A percentile compares a stretch with the other conserved stretches of the same genome.
Conservation (phyloP, 805 yeast genomes). For the Hemisphaericaspora nanyangensis region DNA sequence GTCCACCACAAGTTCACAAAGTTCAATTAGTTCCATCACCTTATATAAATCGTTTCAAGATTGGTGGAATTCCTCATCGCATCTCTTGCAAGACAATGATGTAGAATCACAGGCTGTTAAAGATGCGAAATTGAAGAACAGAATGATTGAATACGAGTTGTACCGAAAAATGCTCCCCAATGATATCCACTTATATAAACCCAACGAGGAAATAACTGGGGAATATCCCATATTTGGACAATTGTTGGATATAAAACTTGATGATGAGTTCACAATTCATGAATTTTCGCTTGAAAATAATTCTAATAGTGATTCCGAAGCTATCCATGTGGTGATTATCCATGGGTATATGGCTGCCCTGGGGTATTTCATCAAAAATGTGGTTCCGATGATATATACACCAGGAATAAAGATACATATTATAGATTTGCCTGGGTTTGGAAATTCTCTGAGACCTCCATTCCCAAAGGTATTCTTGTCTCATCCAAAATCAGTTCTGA, state of each 20-base stretch:
- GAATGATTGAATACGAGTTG: conserved; percentile 30
- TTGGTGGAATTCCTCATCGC: conserved; percentile 35
- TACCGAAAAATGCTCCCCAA: conserved; percentile 29
- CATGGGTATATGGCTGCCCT: conserved; percentile 46
- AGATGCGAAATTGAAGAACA: conserved; percentile 21
- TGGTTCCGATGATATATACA: conserved; percentile 27
- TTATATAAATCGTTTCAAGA: conserved; percentile 25
- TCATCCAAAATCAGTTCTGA: conserved; percentile 15
- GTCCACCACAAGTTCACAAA: too few relatives aligned
- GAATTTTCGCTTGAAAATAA: conserved; percentile 31
- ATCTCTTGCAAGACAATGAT: conserved; percentile 14
- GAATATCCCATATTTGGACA: conserved; percentile 10
- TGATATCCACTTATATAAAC: conserved; percentile 20
- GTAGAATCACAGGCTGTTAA: conserved; percentile 6
- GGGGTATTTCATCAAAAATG: conserved; percentile 38
- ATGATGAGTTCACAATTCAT: conserved; percentile 28
- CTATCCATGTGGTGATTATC: conserved; percentile 27
- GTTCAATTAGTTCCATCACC: conserved; percentile 18
- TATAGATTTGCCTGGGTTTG: conserved; percentile 42
- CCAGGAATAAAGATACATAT: conserved; percentile 35
- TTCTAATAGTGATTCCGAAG: conserved; percentile 8
- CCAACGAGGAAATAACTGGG: conserved; percentile 1
- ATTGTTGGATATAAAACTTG: conserved; percentile 28
- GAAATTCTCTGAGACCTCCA: conserved; percentile 38
- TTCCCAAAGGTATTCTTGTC: conserved; percentile 29